These are phyloP conservation scores for Zymoseptoria brevis DNA, from an alignment of 2,329 filamentous ascomycete species.

Conservation along the genomic window DNA sequence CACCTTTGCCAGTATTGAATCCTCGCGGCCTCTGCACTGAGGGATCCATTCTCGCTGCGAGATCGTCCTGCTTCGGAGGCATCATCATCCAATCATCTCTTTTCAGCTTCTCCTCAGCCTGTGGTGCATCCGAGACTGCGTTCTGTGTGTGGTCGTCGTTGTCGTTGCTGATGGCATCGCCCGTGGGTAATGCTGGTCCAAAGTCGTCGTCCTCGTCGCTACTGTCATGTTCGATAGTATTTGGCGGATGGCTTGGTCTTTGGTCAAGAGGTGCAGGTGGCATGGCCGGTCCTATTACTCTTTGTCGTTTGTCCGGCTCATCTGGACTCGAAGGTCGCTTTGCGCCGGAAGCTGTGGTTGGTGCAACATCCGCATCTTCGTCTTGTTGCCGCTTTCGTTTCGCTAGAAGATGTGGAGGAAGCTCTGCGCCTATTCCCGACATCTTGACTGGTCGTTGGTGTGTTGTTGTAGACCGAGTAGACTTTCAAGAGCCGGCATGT, in stretches of 20 bases:
- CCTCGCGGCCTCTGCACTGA: conserved; percentile 74
- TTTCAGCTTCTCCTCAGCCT: conserved; percentile 36
- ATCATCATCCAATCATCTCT: conserved; percentile 63
- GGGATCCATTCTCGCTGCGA: conserved; percentile 62
- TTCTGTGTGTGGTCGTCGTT: conserved; percentile 17
- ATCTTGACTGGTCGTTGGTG: conserved; percentile 35
- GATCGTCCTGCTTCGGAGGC: conserved; percentile 42
- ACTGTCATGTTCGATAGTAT: conserved; percentile 22
- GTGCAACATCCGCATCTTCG: conserved; percentile 30
- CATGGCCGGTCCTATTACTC: conserved; percentile 49
- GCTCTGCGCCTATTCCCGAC: conserved; percentile 61
- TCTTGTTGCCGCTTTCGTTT: conserved; percentile 45
- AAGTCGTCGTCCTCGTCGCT: conserved; percentile 37
- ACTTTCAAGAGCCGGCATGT: neutral
- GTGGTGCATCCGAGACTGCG: conserved; percentile 15
- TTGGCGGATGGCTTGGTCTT: conserved; percentile 34
- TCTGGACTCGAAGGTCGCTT: conserved; percentile 31
- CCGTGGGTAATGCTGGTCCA: conserved; percentile 37
- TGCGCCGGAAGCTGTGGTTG: conserved; percentile 33
- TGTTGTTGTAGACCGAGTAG: neutral
- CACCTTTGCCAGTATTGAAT: conserved; percentile 65
- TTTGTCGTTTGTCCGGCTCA: conserved; percentile 42
- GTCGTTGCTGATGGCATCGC: conserved; percentile 12
- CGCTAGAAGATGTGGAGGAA: conserved; percentile 57
- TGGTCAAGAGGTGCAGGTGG: conserved; percentile 45